A percentile compares a stretch with the other conserved stretches of the same genome.
Conservation (phyloP, 495 filamentous ascomycete genomes). For the Pseudomonodictys pantanalensis region DNA sequence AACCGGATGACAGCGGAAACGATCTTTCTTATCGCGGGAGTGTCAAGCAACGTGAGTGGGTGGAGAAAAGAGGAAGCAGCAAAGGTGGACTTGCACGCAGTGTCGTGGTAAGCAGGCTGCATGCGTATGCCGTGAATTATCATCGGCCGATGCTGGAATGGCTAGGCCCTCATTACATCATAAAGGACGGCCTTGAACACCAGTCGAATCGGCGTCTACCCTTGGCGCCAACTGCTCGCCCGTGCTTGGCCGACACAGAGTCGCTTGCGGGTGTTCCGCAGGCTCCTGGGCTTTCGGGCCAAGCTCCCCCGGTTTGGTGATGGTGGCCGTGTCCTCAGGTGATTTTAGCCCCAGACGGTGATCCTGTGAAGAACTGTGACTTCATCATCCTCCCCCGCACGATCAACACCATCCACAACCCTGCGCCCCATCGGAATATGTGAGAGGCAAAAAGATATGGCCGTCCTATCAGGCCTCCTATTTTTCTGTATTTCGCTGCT, state of each 20-base stretch:
- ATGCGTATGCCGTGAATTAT: conserved; percentile 1
- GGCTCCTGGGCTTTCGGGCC: neutral
- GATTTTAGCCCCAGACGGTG: neutral
- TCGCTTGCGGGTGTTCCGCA: no score
- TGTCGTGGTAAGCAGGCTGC: conserved; percentile 26
- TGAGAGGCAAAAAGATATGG: conserved; percentile 16
- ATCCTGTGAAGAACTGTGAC: neutral
- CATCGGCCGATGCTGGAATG: neutral
- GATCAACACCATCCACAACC: no score
- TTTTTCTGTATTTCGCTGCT: no score
- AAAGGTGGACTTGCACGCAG: neutral
- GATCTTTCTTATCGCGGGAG: conserved; percentile 1
- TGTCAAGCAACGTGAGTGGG: no score
- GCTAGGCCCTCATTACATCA: conserved; percentile 11
- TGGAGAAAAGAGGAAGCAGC: neutral
- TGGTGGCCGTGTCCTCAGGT: neutral
- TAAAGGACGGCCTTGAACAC: neutral
- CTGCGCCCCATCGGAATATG: conserved; percentile 16
- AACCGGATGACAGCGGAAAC: conserved; percentile 24
- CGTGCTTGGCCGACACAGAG: no score
- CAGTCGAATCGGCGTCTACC: neutral
- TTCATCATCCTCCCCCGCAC: no score
- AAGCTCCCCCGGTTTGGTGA: neutral
- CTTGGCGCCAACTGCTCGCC: no score
- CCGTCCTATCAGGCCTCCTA: conserved; percentile 23